Evolutionary conservation across 2,329 filamentous ascomycete genomes (phyloP).

Genomic region (Scedosporium boydii): DNA sequence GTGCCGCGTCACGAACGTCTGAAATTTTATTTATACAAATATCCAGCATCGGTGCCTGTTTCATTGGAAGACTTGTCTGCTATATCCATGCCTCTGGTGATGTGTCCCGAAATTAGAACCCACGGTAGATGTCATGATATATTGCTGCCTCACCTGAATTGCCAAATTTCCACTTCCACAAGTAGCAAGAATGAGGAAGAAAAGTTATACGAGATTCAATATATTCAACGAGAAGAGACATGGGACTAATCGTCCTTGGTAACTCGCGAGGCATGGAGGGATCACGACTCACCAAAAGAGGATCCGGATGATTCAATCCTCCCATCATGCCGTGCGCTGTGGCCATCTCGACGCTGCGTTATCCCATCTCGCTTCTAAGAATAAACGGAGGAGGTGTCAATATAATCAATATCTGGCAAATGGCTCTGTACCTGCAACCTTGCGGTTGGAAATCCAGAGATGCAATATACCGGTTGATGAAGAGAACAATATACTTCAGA

Average conservation of each 20-base stretch:
- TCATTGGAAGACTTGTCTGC: background rate
- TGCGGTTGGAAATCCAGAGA: background rate
- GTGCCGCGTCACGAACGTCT: too few species aligned
- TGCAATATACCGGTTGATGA: background rate
- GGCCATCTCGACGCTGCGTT: background rate
- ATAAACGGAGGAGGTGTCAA: background rate
- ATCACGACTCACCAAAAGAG: background rate
- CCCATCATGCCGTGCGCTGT: constrained; percentile 1
- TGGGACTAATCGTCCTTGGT: background rate
- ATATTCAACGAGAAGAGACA: background rate
- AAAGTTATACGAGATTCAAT: background rate
- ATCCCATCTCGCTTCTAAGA: constrained; percentile 3
- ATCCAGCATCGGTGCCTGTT: too few species aligned
- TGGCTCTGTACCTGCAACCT: background rate
- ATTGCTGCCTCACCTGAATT: constrained; percentile 1
- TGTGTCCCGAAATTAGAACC: background rate
- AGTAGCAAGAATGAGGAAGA: background rate
- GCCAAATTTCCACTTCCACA: background rate
- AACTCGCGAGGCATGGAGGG: background rate
- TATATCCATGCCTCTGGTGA: background rate
- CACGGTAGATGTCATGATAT: background rate
- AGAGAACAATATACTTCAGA: background rate
- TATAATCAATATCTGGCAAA: background rate
- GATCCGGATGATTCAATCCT: background rate
- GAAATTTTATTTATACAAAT: too few species aligned